Percentiles rank a stretch among this genome's conserved stretches.
phyloP scores from a whole-genome alignment of 176 grass and related monocot genomes.

The Bothriochloa decipiens region DNA sequence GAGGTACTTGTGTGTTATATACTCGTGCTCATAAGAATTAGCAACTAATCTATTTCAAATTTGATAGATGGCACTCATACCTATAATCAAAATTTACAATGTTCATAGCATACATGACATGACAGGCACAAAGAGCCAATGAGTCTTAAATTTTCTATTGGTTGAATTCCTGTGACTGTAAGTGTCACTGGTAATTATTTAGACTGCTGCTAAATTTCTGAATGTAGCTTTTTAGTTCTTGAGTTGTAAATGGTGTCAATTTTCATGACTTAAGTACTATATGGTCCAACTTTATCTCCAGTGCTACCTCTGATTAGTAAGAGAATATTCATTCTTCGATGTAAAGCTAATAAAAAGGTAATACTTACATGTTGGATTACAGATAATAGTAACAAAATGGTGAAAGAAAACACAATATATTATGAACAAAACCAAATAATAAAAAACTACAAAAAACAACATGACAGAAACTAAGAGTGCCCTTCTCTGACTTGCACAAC shows the following conservation, averaged over 20 bases:
- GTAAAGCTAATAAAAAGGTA: neutral
- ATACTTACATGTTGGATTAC: neutral
- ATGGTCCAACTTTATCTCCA: neutral
- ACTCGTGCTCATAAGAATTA: neutral
- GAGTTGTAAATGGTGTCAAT: neutral
- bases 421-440: neutral
- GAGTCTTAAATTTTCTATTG: neutral
- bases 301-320: neutral
- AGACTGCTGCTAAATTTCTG: neutral
- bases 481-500: conserved; percentile 20
- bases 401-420: neutral
- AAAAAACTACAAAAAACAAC: neutral
- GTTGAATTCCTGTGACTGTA: neutral
- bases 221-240: neutral
- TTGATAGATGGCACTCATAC: neutral
- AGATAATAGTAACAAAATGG: neutral
- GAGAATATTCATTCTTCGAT: neutral
- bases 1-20: neutral
- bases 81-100: neutral
- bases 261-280: neutral
- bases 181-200: neutral
- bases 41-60: neutral
- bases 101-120: neutral
- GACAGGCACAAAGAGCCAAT: neutral
- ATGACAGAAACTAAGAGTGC: conserved; percentile 9